phyloP scores from a whole-genome alignment of 176 grass and related monocot species.

The Aegilops tauschii region DNA sequence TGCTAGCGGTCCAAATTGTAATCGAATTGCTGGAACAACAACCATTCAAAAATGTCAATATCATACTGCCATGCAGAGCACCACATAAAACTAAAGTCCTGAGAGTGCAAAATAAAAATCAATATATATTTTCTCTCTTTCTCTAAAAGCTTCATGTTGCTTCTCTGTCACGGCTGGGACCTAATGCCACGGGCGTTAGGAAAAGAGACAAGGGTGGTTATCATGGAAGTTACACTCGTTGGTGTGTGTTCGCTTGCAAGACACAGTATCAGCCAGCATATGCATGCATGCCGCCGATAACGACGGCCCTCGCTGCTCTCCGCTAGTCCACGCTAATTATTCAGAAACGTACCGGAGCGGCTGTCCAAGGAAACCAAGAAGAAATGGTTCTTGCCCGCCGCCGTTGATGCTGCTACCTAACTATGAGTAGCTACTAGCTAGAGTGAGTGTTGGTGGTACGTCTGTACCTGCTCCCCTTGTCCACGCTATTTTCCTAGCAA shows the following conservation, averaged over 20 bases:
- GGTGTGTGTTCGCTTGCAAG: constrained; percentile 29
- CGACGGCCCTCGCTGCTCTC: not conserved
- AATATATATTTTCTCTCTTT: not conserved
- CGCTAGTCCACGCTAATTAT: constrained; percentile 17
- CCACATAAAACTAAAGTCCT: not conserved
- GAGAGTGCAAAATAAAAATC: not conserved
- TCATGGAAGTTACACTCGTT: constrained; percentile 5
- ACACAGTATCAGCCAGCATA: constrained; percentile 1
- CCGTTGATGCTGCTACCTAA: no score
- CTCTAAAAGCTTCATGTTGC: not conserved
- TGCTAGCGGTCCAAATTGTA: not conserved
- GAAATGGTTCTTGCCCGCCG: not conserved
- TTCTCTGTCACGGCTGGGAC: not conserved
- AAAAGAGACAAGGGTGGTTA: not conserved
- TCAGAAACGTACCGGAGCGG: not conserved
- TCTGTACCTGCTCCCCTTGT: not conserved
- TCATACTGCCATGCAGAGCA: not conserved
- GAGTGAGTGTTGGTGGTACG: not conserved
- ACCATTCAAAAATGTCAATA: not conserved
- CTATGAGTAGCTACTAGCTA: not conserved
- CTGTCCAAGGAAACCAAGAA: not conserved
- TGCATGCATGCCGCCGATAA: not conserved
- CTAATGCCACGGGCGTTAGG: constrained; percentile 10
- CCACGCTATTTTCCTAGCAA: no score
- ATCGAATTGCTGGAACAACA: not conserved